phyloP scores from a whole-genome alignment of 176 grass and related monocot genomes.

The Oryza rufipogon region DNA sequence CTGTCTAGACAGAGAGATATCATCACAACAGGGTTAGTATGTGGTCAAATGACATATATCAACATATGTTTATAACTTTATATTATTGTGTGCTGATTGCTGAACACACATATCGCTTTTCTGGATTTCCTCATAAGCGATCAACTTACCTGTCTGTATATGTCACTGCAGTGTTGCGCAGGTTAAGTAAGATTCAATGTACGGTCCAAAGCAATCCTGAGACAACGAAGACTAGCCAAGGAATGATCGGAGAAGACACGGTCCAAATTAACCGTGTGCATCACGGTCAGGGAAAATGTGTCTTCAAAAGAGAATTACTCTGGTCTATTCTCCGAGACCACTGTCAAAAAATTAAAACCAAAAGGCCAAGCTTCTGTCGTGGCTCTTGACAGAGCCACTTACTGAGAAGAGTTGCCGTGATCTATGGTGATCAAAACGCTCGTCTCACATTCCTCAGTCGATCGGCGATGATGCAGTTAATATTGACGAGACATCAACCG shows the following conservation, averaged over 20 bases:
- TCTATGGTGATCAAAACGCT: too few species aligned
- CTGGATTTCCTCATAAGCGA: neutral
- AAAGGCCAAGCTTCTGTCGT: neutral
- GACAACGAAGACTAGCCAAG: neutral
- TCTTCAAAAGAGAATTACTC: neutral
- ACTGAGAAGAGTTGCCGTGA: neutral
- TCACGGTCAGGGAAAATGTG: neutral
- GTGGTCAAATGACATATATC: neutral
- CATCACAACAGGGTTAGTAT: neutral
- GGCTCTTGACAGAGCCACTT: constrained; percentile 14
- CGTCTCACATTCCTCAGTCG: too few species aligned
- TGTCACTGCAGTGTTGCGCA: neutral
- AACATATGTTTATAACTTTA: neutral
- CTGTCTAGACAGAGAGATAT: neutral
- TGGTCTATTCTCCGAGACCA: neutral
- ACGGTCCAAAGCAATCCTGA: neutral
- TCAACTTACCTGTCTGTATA: neutral
- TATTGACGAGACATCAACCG: neutral
- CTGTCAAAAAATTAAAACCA: neutral
- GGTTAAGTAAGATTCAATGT: neutral
- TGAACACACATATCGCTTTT: neutral
- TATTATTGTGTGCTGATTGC: neutral
- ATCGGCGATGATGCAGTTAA: neutral
- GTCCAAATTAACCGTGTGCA: neutral
- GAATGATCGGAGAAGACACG: neutral